Percentiles rank a stretch among this genome's conserved stretches.
These are phyloP conservation scores for Jasminum sambac DNA, from an alignment of 257 asterid species.

Conservation along the genomic window DNA sequence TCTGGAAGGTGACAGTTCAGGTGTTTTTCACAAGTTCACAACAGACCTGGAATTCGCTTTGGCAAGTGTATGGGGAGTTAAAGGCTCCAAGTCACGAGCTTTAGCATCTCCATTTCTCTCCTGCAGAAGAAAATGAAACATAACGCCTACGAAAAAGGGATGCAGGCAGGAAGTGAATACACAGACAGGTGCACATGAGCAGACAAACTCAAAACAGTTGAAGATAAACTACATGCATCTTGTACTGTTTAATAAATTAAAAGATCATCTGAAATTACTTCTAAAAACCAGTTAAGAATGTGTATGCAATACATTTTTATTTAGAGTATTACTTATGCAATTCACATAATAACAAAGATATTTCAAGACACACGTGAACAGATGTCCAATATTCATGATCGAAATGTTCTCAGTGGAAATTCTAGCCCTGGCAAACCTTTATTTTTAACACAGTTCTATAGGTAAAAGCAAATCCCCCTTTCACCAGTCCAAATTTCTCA, in stretches of 20 bases:
- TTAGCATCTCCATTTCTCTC: slow-evolving; percentile 80
- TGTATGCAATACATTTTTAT: neutral
- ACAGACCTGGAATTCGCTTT: slow-evolving; percentile 78
- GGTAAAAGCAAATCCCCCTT: neutral
- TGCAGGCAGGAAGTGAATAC: slow-evolving; percentile 2
- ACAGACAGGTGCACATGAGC: neutral
- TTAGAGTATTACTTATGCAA: slow-evolving; percentile 3
- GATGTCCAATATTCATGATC: slow-evolving; percentile 7
- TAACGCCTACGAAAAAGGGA: slow-evolving; percentile 13
- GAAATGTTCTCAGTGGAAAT: slow-evolving; percentile 2
- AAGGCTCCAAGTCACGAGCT: slow-evolving; percentile 68
- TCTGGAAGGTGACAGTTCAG: neutral
- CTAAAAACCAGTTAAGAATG: too few relatives aligned
- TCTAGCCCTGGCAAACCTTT: neutral
- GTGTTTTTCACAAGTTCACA: neutral
- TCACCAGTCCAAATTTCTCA: neutral
- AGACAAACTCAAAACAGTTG: neutral
- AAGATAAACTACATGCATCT: neutral
- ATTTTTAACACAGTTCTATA: neutral
- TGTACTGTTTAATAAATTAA: neutral
- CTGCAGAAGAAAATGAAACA: slow-evolving; percentile 40
- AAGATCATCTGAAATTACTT: slow-evolving; percentile 2
- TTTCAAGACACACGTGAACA: slow-evolving; percentile 11
- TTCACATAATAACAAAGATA: neutral
- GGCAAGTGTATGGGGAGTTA: slow-evolving; percentile 66